A percentile compares a stretch with the other conserved stretches of the same genome.
Evolutionary conservation across 768 basidiomycete species (phyloP).

Genomic region (Trametes cinnabarina): DNA sequence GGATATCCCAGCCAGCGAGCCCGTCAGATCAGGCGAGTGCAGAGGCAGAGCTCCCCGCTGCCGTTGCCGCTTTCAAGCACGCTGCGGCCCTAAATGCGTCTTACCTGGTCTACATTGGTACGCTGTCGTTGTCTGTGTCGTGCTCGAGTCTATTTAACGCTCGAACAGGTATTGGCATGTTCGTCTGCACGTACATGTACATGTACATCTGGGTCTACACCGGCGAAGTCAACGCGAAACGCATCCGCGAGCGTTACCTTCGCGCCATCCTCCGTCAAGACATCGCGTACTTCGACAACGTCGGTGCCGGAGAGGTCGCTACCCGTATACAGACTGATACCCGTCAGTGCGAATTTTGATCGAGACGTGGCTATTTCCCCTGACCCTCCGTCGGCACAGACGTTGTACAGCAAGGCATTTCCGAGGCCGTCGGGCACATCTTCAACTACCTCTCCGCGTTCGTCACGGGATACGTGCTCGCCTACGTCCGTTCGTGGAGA

Average conservation of each 20-base stretch:
- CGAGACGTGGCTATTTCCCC: too few relatives aligned
- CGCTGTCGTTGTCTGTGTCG: slow-evolving; percentile 28
- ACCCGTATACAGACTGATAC: slow-evolving; percentile 90
- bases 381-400: slow-evolving; percentile 41
- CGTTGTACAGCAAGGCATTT: slow-evolving; percentile 89
- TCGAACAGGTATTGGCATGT: slow-evolving; percentile 65
- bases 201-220: slow-evolving; percentile 71
- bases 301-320: slow-evolving; percentile 91
- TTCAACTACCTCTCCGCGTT: slow-evolving; percentile 69
- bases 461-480: slow-evolving; percentile 74
- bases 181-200: slow-evolving; percentile 69
- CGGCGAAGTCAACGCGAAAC: slow-evolving; percentile 77
- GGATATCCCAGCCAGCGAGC: slow-evolving; percentile 4
- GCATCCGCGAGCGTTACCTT: slow-evolving; percentile 83
- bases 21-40: slow-evolving; percentile 15
- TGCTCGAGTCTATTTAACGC: not conserved
- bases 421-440: slow-evolving; percentile 80
- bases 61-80: slow-evolving; percentile 49
- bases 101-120: slow-evolving; percentile 68
- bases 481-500: slow-evolving; percentile 69
- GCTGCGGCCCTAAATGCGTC: slow-evolving; percentile 55
- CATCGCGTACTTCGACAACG: slow-evolving; percentile 85
- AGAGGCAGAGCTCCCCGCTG: slow-evolving; percentile 30
- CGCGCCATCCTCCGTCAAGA: slow-evolving; percentile 80
- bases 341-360: slow-evolving; percentile 44